Conservation (phyloP, 2,329 filamentous ascomycete genomes). For the Harringtonia aguacate region DNA sequence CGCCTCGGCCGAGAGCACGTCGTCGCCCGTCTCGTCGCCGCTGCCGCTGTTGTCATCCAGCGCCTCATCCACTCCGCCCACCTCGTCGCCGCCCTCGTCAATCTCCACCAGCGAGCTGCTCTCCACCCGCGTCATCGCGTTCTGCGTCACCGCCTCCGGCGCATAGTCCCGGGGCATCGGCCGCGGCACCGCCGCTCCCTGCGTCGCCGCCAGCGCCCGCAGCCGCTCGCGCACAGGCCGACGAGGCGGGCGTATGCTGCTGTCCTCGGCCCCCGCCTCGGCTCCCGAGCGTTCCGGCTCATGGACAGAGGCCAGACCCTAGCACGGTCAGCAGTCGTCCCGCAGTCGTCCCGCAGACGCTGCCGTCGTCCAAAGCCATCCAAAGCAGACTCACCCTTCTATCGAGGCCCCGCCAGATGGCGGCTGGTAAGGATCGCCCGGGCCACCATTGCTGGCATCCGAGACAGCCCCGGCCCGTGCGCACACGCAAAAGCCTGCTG, state of each 20-base stretch:
- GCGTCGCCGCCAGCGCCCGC: slow-evolving; percentile 16
- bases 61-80: slow-evolving; percentile 12
- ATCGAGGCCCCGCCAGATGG: too few species aligned
- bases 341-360: too few species aligned
- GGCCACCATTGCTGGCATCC: too few species aligned
- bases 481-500: background rate
- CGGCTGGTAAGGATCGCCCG: background rate
- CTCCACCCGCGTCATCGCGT: slow-evolving; percentile 25
- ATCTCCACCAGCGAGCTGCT: slow-evolving; percentile 18
- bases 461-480: background rate
- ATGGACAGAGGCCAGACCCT: background rate
- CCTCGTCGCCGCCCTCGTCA: slow-evolving; percentile 7
- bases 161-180: slow-evolving; percentile 15
- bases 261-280: background rate
- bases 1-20: slow-evolving; percentile 11
- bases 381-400: too few species aligned
- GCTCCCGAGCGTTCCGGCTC: too few species aligned
- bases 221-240: slow-evolving; percentile 28
- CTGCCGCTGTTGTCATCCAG: slow-evolving; percentile 23
- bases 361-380: too few species aligned
- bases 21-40: background rate
- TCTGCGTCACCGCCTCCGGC: slow-evolving; percentile 17
- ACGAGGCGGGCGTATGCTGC: background rate
- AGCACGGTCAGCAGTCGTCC: background rate
- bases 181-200: background rate